These are phyloP conservation scores for Babjeviella inositovora DNA, from an alignment of 805 yeast genomes.

Conservation along the genomic window DNA sequence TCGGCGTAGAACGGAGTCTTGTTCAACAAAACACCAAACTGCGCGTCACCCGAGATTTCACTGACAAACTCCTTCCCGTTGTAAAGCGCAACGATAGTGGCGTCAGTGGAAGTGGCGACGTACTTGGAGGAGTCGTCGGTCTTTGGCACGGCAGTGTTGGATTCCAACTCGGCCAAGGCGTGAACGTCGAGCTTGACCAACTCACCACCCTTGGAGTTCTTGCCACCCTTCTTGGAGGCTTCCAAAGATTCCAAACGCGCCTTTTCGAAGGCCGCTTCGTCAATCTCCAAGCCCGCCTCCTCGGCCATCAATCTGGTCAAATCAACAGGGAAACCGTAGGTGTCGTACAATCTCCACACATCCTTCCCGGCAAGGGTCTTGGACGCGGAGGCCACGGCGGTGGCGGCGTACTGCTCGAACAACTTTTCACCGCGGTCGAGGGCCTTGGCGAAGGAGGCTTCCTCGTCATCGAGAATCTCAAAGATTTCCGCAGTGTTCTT, in stretches of 20 bases:
- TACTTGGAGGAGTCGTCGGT: slow-evolving; percentile 79
- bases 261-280: slow-evolving; percentile 81
- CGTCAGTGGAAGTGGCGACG: slow-evolving; percentile 49
- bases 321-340: slow-evolving; percentile 98
- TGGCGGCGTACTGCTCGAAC: slow-evolving; percentile 82
- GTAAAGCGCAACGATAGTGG: slow-evolving; percentile 58
- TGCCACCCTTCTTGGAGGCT: slow-evolving; percentile 85
- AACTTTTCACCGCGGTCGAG: slow-evolving; percentile 95
- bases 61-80: slow-evolving; percentile 48
- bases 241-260: slow-evolving; percentile 84
- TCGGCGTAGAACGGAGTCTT: slow-evolving; percentile 95
- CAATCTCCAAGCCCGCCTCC: slow-evolving; percentile 86
- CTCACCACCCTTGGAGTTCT: slow-evolving; percentile 32
- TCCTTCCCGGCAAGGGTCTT: slow-evolving; percentile 81
- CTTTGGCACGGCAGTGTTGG: slow-evolving; percentile 44
- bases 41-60: slow-evolving; percentile 18
- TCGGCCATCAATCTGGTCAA: slow-evolving; percentile 97
- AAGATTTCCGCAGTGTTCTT: slow-evolving; percentile 58
- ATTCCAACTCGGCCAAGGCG: slow-evolving; percentile 57
- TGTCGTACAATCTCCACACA: slow-evolving; percentile 97
- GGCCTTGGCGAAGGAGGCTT: slow-evolving; percentile 86
- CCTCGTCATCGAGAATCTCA: slow-evolving; percentile 93
- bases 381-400: slow-evolving; percentile 59
- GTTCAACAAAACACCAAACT: slow-evolving; percentile 72
- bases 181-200: slow-evolving; percentile 83